Base-by-base conservation (phyloP, 2,329 filamentous ascomycete genomes). In the Pseudomassariella vexata region DNA sequence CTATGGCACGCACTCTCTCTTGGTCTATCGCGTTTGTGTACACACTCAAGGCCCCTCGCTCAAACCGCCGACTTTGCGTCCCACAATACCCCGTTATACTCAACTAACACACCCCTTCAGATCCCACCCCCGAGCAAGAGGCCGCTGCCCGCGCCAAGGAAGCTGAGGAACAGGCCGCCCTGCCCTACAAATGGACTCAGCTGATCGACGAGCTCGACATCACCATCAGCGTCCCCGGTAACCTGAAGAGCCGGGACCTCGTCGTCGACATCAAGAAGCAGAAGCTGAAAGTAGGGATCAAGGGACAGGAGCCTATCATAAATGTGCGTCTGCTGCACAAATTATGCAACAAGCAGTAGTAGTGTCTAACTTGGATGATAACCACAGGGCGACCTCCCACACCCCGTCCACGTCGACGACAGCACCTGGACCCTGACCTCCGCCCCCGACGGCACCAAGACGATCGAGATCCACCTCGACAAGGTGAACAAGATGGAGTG, bases 141-240 rank as follows among this genome's bases (percentile, higher is more conserved):
- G 76, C 70, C 9, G 74, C 74, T 14, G 69, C 73, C 36, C 68
- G 66, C 44, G 81, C 78, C 40, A 80, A 82, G 56, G 88, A 98
- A 65, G 70, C 75, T 35, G 83, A 81, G 49, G 92, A 98, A 65
- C 92, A 98, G 68, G 83, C 80, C 24, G 76, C 82, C 16, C 79
- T 98, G 24, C 92, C 92, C 1, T 98, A 98, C 79, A 92, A 94
- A 66, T 98, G 92, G 92, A 84, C 76, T 9, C 92, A 98, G 65
- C 89, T 84, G 16, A 95, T 98, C 56, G 73, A 72, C 47, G 92
- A 96, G 54, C 66, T 95, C 39, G 86, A 95, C 54, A 65, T 96
- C 50, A 82, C 73, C 30, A 73, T 94, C 37, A 67, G 74, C 18
- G 78, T 98, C 1, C 83, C 90, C 0, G 82, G 73, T 16, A 94